Conservation (phyloP, 148 eudicot species). For the Diospyros lotus region DNA sequence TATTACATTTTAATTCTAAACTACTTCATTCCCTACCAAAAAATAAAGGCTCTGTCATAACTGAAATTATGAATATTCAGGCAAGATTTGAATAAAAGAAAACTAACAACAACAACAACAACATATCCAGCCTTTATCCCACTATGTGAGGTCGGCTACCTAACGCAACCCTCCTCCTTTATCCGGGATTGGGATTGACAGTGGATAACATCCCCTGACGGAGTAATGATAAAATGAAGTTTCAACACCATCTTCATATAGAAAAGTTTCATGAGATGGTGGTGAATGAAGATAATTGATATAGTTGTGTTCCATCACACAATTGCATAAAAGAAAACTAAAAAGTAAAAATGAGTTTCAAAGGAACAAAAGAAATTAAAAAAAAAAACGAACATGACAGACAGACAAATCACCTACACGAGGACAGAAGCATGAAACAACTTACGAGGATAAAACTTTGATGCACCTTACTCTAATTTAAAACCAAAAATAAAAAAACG, state of each 20-base stretch:
- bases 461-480: no score
- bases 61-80: background rate
- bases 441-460: background rate
- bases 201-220: no score
- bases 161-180: no score
- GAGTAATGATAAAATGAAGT: no score
- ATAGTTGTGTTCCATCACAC: no score
- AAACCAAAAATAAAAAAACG: no score
- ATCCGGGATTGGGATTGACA: no score
- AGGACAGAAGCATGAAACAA: slow-evolving; percentile 1
- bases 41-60: background rate
- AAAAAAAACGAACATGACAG: background rate
- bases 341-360: background rate
- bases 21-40: background rate
- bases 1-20: background rate
- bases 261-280: background rate
- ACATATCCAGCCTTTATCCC: no score
- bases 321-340: background rate
- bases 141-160: no score
- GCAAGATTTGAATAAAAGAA: background rate
- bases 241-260: no score
- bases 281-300: background rate
- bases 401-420: background rate
- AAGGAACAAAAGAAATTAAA: background rate
- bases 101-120: background rate